Conservation (phyloP, 371 early-diverging fungal genomes). For the Haplosporangium sp. region DNA sequence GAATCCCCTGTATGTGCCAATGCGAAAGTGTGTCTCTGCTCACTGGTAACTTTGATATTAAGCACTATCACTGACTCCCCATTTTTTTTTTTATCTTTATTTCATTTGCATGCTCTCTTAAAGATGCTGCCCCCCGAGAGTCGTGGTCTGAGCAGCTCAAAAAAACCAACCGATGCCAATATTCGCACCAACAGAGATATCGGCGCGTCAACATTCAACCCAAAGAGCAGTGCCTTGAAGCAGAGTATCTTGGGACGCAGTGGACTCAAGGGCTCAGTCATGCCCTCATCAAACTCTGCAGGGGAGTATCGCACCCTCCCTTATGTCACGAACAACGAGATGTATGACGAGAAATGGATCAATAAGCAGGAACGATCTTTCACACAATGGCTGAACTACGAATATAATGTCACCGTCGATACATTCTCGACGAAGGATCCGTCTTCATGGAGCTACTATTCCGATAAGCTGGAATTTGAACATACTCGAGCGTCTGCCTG, state of each 20-base stretch:
- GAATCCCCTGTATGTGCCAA: slow-evolving; percentile 32
- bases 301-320: slow-evolving; percentile 49
- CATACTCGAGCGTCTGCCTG: slow-evolving; percentile 45
- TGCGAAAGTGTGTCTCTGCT: background rate
- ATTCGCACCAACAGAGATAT: slow-evolving; percentile 2
- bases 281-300: slow-evolving; percentile 19
- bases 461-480: slow-evolving; percentile 53
- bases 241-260: slow-evolving; percentile 40
- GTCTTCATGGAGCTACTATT: slow-evolving; percentile 51
- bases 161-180: slow-evolving; percentile 13
- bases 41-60: background rate
- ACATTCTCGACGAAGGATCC: slow-evolving; percentile 44
- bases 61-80: no score
- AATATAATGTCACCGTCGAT: slow-evolving; percentile 51
- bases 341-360: slow-evolving; percentile 58
- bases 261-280: background rate
- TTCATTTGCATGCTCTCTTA: background rate
- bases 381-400: slow-evolving; percentile 54
- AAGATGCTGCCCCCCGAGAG: slow-evolving; percentile 21
- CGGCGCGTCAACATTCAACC: background rate
- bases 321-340: slow-evolving; percentile 52
- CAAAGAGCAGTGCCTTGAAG: slow-evolving; percentile 21
- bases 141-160: slow-evolving; percentile 18
- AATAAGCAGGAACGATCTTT: slow-evolving; percentile 57
- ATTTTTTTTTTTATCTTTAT: background rate